Conservation (phyloP, 169 alveolate genomes). For the Cardiosporidium cionae region DNA sequence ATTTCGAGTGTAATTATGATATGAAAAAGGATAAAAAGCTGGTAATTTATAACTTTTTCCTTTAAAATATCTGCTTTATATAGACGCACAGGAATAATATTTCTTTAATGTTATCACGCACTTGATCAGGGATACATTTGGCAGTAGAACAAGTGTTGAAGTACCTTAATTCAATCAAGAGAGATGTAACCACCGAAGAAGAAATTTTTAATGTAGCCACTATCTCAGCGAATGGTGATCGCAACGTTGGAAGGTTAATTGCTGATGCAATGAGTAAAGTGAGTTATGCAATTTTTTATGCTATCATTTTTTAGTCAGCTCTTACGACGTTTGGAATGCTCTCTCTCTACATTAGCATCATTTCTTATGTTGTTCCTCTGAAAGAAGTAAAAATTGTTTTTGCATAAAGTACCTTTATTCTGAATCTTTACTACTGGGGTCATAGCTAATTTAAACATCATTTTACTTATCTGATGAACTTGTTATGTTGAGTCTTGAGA, state of each 20-base stretch:
- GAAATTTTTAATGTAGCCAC: slow-evolving; percentile 88
- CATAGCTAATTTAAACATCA: too few species aligned
- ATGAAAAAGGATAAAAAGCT: not conserved
- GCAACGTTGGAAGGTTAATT: slow-evolving; percentile 86
- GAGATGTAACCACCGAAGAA: slow-evolving; percentile 67
- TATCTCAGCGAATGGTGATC: slow-evolving; percentile 97
- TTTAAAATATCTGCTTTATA: not conserved
- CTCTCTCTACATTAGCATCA: too few species aligned
- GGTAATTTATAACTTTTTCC: not conserved
- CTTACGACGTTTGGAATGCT: too few species aligned
- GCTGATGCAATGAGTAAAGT: slow-evolving; percentile 88
- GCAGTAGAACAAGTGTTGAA: slow-evolving; percentile 74
- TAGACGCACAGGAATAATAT: too few species aligned
- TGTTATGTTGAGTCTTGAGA: too few species aligned
- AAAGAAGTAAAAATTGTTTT: too few species aligned
- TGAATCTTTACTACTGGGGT: too few species aligned
- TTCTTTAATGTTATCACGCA: too few species aligned
- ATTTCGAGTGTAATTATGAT: not conserved
- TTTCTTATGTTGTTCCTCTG: too few species aligned
- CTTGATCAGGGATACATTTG: slow-evolving; percentile 67
- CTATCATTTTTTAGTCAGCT: too few species aligned
- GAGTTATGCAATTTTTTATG: not conserved
- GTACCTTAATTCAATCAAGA: slow-evolving; percentile 61
- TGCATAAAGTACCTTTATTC: too few species aligned
- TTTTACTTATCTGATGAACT: too few species aligned